A percentile compares a stretch with the other conserved stretches of the same genome.
Conservation (phyloP, 2,329 filamentous ascomycete genomes). For the Colletotrichum phormii region DNA sequence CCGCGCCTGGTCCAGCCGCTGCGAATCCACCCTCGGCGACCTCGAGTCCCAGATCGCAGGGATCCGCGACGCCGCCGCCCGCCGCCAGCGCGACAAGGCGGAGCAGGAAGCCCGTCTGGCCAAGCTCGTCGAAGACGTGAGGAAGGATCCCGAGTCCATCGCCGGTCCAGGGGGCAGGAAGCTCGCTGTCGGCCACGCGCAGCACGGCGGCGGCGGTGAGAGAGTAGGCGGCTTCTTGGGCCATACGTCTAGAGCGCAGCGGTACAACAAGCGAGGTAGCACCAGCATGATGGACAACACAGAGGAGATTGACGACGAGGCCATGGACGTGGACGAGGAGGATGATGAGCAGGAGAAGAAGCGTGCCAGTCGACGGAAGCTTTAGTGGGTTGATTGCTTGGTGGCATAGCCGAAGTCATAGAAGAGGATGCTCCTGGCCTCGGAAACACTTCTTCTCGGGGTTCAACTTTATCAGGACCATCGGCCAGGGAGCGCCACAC, state of each 20-base stretch:
- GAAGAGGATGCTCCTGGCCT: conserved; percentile 17
- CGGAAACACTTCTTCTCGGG: not conserved
- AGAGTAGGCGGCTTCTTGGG: conserved; percentile 24
- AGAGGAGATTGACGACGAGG: conserved; percentile 57
- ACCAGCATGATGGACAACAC: conserved; percentile 55
- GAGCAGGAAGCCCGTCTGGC: conserved; percentile 62
- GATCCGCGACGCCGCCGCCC: conserved; percentile 70
- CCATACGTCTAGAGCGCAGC: conserved; percentile 41
- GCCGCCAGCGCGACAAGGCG: conserved; percentile 62
- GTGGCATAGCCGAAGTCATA: conserved; percentile 6
- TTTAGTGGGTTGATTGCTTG: conserved; percentile 48
- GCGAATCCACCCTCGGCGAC: conserved; percentile 76
- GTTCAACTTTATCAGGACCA: not conserved
- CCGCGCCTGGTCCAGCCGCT: conserved; percentile 81
- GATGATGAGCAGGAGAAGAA: conserved; percentile 60
- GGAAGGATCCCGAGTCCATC: conserved; percentile 45
- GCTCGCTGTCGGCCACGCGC: conserved; percentile 20
- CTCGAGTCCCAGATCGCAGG: conserved; percentile 80
- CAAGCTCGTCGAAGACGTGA: conserved; percentile 57
- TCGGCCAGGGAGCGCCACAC: not conserved
- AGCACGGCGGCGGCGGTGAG: conserved; percentile 22
- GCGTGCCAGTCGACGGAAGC: conserved; percentile 64
- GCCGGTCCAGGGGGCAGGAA: conserved; percentile 32
- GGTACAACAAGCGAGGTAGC: conserved; percentile 37
- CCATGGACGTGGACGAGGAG: conserved; percentile 68